Evolutionary conservation across 495 filamentous ascomycete genomes (phyloP).

Genomic region (Daldinia grandis): DNA sequence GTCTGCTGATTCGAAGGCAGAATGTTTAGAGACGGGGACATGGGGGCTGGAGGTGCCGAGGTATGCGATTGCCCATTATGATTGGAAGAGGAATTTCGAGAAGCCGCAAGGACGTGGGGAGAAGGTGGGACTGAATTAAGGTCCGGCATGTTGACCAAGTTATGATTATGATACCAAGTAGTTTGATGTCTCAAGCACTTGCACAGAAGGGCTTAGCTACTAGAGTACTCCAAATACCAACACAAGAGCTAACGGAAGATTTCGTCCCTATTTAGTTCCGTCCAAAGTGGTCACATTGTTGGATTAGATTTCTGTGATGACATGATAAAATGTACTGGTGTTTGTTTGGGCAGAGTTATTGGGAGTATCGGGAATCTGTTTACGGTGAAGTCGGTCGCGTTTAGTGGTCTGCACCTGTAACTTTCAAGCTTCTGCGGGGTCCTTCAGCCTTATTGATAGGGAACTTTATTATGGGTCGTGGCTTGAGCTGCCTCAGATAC

Average conservation of each 20-base stretch:
- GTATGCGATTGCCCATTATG: constrained; percentile 38
- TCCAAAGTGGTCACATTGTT: constrained; percentile 14
- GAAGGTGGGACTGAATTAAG: constrained; percentile 68
- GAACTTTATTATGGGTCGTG: constrained; percentile 9
- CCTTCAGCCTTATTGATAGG: constrained; percentile 25
- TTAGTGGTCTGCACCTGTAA: constrained; percentile 23
- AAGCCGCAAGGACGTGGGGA: constrained; percentile 54
- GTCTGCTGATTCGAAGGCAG: constrained; percentile 63
- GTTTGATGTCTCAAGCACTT: neutral
- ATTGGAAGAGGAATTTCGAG: constrained; percentile 43
- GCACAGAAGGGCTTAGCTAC: neutral
- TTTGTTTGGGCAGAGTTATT: constrained; percentile 28
- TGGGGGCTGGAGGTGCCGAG: constrained; percentile 41
- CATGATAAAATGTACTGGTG: neutral
- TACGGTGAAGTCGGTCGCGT: constrained; percentile 31
- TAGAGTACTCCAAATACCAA: neutral
- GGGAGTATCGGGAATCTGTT: constrained; percentile 8
- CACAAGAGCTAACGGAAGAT: constrained; percentile 6
- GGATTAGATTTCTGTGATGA: neutral
- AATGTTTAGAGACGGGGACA: constrained; percentile 55
- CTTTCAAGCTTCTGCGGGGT: constrained; percentile 27
- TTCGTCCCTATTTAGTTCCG: neutral
- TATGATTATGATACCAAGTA: neutral
- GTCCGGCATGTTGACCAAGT: constrained; percentile 58
- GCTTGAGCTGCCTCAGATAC: neutral